phyloP scores from a whole-genome alignment of 2,329 filamentous ascomycete species.

The Diaporthe humulicola region DNA sequence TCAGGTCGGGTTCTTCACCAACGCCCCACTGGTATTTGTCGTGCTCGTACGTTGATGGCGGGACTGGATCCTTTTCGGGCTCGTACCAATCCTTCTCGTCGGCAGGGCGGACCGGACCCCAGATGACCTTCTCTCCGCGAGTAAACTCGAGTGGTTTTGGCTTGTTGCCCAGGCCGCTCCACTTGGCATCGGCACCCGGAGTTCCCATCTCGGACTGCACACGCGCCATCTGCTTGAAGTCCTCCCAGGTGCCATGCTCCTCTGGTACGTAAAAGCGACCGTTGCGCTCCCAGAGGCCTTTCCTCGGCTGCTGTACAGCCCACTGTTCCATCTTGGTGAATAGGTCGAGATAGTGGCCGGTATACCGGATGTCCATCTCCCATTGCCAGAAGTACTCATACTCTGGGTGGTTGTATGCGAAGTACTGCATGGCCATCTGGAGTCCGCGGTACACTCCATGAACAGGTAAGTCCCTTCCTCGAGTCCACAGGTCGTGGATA shows the following conservation, averaged over 20 bases:
- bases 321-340: slow-evolving; percentile 78
- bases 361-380: slow-evolving; percentile 95
- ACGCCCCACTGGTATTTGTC: slow-evolving; percentile 91
- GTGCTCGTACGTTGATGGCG: slow-evolving; percentile 79
- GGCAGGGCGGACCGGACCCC: slow-evolving; percentile 83
- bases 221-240: slow-evolving; percentile 82
- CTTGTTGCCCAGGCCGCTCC: slow-evolving; percentile 64
- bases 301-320: slow-evolving; percentile 80
- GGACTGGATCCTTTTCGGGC: slow-evolving; percentile 78
- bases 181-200: slow-evolving; percentile 75
- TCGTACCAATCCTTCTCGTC: slow-evolving; percentile 80
- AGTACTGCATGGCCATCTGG: slow-evolving; percentile 95
- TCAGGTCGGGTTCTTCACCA: slow-evolving; percentile 90
- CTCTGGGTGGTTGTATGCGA: slow-evolving; percentile 88
- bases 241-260: slow-evolving; percentile 83
- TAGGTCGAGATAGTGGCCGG: slow-evolving; percentile 85
- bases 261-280: slow-evolving; percentile 82
- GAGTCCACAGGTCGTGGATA: slow-evolving; percentile 80
- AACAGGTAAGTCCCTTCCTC: slow-evolving; percentile 78
- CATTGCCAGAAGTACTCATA: slow-evolving; percentile 95
- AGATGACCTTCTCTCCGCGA: slow-evolving; percentile 74
- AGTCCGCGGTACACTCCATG: slow-evolving; percentile 94
- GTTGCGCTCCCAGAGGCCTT: slow-evolving; percentile 86
- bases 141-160: slow-evolving; percentile 53
- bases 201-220: slow-evolving; percentile 81